Percentiles rank a stretch among this genome's conserved stretches.
These are phyloP conservation scores for Alternaria angustiovoidea DNA, from an alignment of 2,329 filamentous ascomycete genomes.

Conservation along the genomic window DNA sequence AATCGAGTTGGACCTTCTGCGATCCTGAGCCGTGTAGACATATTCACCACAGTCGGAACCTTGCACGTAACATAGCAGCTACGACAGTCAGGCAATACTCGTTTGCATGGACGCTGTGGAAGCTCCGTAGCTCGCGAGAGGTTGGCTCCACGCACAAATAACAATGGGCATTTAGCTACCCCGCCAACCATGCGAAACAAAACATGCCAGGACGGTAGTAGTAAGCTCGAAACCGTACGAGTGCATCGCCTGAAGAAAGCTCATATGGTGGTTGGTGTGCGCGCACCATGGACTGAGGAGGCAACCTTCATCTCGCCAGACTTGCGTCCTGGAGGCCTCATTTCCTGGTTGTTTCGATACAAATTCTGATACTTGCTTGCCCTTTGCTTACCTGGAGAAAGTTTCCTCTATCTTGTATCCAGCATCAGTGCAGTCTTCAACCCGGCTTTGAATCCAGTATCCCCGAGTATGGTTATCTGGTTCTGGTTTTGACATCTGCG, in stretches of 20 bases:
- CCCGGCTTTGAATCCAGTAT: neutral
- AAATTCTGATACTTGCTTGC: too few relatives aligned
- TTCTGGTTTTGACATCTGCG: neutral
- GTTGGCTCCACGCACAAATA: neutral
- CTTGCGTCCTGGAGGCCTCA: neutral
- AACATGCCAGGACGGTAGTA: neutral
- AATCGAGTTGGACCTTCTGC: conserved; percentile 16
- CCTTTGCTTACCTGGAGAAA: neutral
- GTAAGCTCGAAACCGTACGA: neutral
- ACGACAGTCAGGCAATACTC: conserved; percentile 31
- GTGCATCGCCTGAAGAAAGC: neutral
- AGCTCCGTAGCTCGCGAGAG: neutral
- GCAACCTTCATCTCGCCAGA: neutral
- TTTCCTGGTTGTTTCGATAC: neutral
- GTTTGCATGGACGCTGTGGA: conserved; percentile 1
- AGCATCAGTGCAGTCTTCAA: neutral
- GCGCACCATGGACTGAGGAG: neutral
- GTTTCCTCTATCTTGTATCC: neutral
- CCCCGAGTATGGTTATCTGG: neutral
- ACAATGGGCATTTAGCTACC: neutral
- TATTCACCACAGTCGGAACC: conserved; percentile 18
- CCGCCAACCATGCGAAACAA: neutral
- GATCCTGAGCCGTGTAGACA: conserved; percentile 10
- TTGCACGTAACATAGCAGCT: conserved; percentile 27
- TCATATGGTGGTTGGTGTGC: neutral